Base-by-base conservation (phyloP, 345 rosid genomes). In the Salix arbutifolia region DNA sequence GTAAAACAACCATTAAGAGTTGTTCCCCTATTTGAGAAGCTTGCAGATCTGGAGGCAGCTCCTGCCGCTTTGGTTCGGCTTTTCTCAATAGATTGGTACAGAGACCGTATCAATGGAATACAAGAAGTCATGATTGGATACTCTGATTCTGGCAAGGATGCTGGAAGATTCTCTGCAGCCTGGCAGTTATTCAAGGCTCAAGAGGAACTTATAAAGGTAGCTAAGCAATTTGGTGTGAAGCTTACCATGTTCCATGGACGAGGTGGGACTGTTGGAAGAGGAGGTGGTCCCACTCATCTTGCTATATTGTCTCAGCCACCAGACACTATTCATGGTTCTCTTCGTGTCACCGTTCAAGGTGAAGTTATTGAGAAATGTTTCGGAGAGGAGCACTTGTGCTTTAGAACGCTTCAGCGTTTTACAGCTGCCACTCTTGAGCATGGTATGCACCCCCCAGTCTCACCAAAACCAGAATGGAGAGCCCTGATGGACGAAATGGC, bases 241-340 rank as follows among this genome's bases (percentile, higher is more conserved):
- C 90, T 96, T 25, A 96, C 99, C 7, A 94, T 96, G 98, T 96
- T 96, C 86, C 99, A 96, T 77, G 99, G 99, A 26, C 97, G 99
- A 72, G 99, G 99, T 77, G 99, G 99, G 56, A 96, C 98, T 2
- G 98, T 96, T 30, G 99, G 99, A 80, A 87, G 99, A 87, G 99
- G 99, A 74, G 99, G 99, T 72, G 98, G 99, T 67, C 99, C 99
- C 28, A 94, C 98, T 64, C 98, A 96, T 85, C 97, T 96, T 76
- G 99, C 99, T 82, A 96, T 94, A 74, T 81, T 94, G 88, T 96
- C 99, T 84, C 99, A 96, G 88, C 99, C 98, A n/a, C 99, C 99
- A 6, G 99, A 96, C 37, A 96, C 99, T 16, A 88, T 96, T 73
- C 94, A 93, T 13, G 98, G 99, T 61, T 93, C 98, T 19, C 89